Evolutionary conservation across 495 filamentous ascomycete species (phyloP).

Genomic region (Xylaria intraflava): DNA sequence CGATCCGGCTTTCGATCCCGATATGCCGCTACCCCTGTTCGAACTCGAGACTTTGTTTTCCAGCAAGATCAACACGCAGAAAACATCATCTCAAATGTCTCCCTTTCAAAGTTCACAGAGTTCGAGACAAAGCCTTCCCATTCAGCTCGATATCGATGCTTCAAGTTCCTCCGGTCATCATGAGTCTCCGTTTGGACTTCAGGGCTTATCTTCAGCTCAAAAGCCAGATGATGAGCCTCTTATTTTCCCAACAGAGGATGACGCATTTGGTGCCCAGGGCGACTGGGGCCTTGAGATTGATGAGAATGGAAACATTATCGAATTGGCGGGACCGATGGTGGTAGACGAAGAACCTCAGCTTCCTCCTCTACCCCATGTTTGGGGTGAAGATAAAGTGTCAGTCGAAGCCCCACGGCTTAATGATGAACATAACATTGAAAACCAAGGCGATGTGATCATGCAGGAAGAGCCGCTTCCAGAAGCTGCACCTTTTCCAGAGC

Average conservation of each 20-base stretch:
- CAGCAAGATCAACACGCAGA: conserved; percentile 32
- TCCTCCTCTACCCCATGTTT: conserved; percentile 24
- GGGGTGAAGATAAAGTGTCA: conserved; percentile 4
- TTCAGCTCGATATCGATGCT: conserved; percentile 15
- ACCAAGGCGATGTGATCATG: conserved; percentile 23
- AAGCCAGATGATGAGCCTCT: conserved; percentile 18
- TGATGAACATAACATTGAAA: conserved; percentile 12
- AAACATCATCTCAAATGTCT: conserved; percentile 42
- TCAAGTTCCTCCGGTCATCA: conserved; percentile 10
- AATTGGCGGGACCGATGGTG: conserved; percentile 12
- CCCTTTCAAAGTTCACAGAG: conserved; percentile 16
- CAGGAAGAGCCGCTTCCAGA: conserved; percentile 27
- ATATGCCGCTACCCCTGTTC: conserved; percentile 50
- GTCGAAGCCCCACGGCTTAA: conserved; percentile 6
- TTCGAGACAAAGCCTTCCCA: conserved; percentile 8
- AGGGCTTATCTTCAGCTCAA: conserved; percentile 18
- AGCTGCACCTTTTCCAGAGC: conserved; percentile 25
- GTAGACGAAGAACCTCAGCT: conserved; percentile 31
- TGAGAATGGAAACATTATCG: conserved; percentile 34
- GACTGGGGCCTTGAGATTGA: conserved; percentile 41
- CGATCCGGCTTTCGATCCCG: conserved; percentile 80
- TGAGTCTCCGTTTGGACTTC: conserved; percentile 18
- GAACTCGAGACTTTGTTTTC: conserved; percentile 45
- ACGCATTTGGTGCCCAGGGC: conserved; percentile 16
- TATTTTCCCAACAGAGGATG: conserved; percentile 21